Evolutionary conservation across 2,329 filamentous ascomycete genomes (phyloP), one percentile per base, ranked within the genome.

Genomic region (Ilyonectria mors-panacis): DNA sequence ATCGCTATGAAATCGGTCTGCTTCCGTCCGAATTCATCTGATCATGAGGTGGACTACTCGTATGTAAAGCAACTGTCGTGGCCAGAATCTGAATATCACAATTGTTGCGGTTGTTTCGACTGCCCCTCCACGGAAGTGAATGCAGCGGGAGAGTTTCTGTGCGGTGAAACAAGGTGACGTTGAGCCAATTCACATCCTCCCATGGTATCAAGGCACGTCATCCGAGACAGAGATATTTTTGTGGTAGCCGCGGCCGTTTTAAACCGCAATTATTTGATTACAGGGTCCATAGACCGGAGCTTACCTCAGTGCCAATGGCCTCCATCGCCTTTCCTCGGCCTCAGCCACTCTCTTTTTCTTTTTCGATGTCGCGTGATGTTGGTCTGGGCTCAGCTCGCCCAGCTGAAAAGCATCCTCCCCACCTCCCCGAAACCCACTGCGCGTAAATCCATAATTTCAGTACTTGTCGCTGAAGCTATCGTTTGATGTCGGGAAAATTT

Each of bases 341-440:
- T n/a, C 26, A 45, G 45, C 44, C 35, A 44, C 44, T 26, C 10
- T 12, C 4, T 47, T 58, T 35, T 54, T 33, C 23, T 39, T 56
- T 44, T 53, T 53, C 42, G 21, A 17, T 19, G 17, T 45, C 9
- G 53, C 35, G 51, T 56, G 39, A 42, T n/a, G 17, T 21, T 33
- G 30, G 30, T 33, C 30, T 12, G 30, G 30, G 30, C 39, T 42
- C 15, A 42, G 39, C 39, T 42, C 39, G 15, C 15, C n/a, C 39
- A 8, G 39, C 59, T 62, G 51, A 56, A 42, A 48, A 48, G 21
- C 23, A 37, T 23, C 37, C 45, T 59, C 56, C 47, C 53, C 44
- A 57, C 55, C 26, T 44, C 56, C 35, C 50, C 63, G 48, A 19
- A 65, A 65, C 42, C 63, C 63, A 56, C 57, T 50, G 23, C 21